These are phyloP conservation scores for Verticillium zaregamsianum DNA, from an alignment of 2,329 filamentous ascomycete genomes.

Conservation along the genomic window DNA sequence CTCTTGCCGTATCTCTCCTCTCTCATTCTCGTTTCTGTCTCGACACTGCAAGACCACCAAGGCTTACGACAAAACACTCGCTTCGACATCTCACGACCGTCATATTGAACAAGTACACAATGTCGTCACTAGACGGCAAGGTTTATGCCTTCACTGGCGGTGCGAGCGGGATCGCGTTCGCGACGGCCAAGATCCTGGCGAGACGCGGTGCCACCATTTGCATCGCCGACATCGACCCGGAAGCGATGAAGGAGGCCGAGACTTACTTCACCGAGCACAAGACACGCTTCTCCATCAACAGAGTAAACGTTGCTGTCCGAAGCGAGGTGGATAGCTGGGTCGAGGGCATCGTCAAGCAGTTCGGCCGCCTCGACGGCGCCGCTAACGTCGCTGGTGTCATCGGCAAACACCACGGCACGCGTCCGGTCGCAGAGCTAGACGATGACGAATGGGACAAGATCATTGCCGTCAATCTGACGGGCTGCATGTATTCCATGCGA, in stretches of 20 bases:
- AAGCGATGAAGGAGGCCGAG: conserved; percentile 24
- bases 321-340: conserved; percentile 49
- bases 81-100: not conserved
- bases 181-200: conserved; percentile 32
- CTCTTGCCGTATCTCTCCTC: not conserved
- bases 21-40: not conserved
- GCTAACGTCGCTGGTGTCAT: conserved; percentile 53
- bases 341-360: conserved; percentile 36
- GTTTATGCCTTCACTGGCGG: conserved; percentile 28
- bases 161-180: conserved; percentile 34
- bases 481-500: conserved; percentile 47
- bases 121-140: conserved; percentile 19
- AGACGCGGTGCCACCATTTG: conserved; percentile 29
- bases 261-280: conserved; percentile 20
- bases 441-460: conserved; percentile 45
- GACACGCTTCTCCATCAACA: conserved; percentile 15
- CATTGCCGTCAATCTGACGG: conserved; percentile 44
- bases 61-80: not conserved
- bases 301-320: conserved; percentile 44
- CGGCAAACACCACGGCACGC: conserved; percentile 34
- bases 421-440: conserved; percentile 34
- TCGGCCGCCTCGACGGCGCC: conserved; percentile 49
- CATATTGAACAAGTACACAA: not conserved
- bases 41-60: not conserved
- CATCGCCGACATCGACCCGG: conserved; percentile 30